Base-by-base conservation (phyloP, 2,329 filamentous ascomycete genomes). In the Trichothecium sympodiale region DNA sequence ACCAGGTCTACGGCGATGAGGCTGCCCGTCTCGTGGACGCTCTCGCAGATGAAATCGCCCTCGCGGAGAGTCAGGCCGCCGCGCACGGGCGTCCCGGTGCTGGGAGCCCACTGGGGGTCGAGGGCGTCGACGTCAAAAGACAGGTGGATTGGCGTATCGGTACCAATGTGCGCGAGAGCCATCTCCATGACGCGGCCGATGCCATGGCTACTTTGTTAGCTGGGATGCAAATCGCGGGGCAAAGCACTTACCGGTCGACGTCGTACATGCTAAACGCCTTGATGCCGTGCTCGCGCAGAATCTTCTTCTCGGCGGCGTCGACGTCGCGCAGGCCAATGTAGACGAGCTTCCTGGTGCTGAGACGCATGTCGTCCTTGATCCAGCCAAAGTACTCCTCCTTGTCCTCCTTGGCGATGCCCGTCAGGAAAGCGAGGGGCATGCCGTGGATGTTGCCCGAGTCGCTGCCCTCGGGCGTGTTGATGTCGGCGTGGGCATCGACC, bases 211-310 rank as follows among this genome's bases (percentile, higher is more conserved):
- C 15, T 5, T 25, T 14, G 35, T 48, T 26, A 46, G 46, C 31
- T 10, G 8, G 9, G 33, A 16, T 5, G 29, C 10, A 16, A 31
- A 14, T 5, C 17, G 25, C 23, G 12, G 18, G 30, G n/a, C 33
- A 34, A 27, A 9, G 17, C 34, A 54, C 71, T 50, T 65, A 86
- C 82, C 76, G 73, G 61, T 98, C 91, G 58, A 98, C 83, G 55
- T 98, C 91, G 56, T 94, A 91, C 91, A 98, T 98, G 64, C 82
- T 89, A 54, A 96, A 98, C 4, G 89, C 89, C 68, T 85, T 89
- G 67, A 98, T 91, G 29, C 82, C 80, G 52, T 96, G 69, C 46
- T 96, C 85, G 39, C 80, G 73, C 44, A 98, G 65, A 41, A 95
- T 84, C 64, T 78, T 74, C 80, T 95, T 96, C 77, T 98, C 91